Evolutionary conservation across 2,329 filamentous ascomycete species (phyloP), one percentile per base, ranked within the genome.

Genomic region (Zasmidium cellare): DNA sequence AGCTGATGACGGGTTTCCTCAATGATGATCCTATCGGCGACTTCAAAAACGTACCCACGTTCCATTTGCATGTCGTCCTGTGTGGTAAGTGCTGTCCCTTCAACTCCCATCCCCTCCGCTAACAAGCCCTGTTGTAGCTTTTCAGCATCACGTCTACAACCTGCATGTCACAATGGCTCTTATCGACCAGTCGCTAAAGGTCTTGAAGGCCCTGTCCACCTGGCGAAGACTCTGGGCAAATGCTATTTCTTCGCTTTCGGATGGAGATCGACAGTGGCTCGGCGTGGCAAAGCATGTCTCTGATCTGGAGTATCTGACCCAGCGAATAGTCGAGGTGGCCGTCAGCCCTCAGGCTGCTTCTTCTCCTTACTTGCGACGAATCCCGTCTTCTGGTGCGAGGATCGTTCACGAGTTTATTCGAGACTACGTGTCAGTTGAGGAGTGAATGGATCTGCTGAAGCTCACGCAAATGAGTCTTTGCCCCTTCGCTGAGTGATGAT

Each of bases 401-500:
- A 23, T 46, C n/a, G 2, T 58, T 7, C 56, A 58, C 16, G 51
- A 58, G 31, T 58, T 58, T 41, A 58, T 58, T 14, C 35, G 18
- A 7, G 14, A 18, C 2, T 53, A 52, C 12, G 41, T 53, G 16
- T 18, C 35, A 9, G 12, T 3, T 9, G 6, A 18, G 11, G 35
- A 41, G 16, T 41, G n/a, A 41, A 41, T 41, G 35, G 28, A 14
- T 7, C 28, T 7, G 28, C n/a, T n/a, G n/a, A n/a, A n/a, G n/a
- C n/a, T n/a, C n/a, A n/a, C n/a, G n/a, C n/a, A n/a, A n/a, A n/a
- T n/a, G n/a, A n/a, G n/a, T n/a, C n/a, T n/a, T n/a, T n/a, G n/a
- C n/a, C n/a, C n/a, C n/a, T n/a, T n/a, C n/a, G n/a, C n/a, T n/a
- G n/a, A n/a, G n/a, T n/a, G n/a, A n/a, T n/a, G n/a, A n/a, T n/a